These are phyloP conservation scores for Neonectria punicea DNA, from an alignment of 2,329 filamentous ascomycete species.

Conservation along the genomic window DNA sequence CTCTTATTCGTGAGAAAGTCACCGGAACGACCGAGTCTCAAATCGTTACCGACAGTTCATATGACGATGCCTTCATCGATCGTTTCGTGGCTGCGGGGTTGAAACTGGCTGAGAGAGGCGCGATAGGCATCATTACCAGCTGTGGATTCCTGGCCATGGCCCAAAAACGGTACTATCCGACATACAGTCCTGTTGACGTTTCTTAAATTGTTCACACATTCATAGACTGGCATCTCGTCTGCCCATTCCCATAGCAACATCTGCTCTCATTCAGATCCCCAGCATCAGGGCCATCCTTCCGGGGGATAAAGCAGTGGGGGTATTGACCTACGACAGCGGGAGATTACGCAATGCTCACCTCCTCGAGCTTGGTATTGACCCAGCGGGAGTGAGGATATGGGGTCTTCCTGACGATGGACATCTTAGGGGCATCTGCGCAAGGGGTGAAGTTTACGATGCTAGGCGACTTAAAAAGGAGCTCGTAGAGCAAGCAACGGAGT, in stretches of 20 bases:
- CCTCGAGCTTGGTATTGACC: conserved; percentile 34
- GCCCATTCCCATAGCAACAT: conserved; percentile 50
- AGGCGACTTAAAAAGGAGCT: conserved; percentile 36
- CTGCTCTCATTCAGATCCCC: conserved; percentile 49
- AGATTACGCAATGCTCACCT: conserved; percentile 39
- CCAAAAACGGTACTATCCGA: conserved; percentile 43
- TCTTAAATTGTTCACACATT: neutral
- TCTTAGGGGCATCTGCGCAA: conserved; percentile 32
- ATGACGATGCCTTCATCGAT: conserved; percentile 48
- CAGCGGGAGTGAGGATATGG: conserved; percentile 32
- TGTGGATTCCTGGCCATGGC: conserved; percentile 53
- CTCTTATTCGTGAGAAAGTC: conserved; percentile 48
- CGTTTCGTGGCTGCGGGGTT: conserved; percentile 48
- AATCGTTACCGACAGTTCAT: conserved; percentile 45
- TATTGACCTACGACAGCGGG: conserved; percentile 47
- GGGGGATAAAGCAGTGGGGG: conserved; percentile 38
- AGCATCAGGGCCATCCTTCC: conserved; percentile 43
- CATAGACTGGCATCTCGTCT: conserved; percentile 45
- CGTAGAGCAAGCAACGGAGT: conserved; percentile 24
- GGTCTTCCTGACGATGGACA: conserved; percentile 38
- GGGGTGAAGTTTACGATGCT: conserved; percentile 32
- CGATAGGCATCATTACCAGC: conserved; percentile 52
- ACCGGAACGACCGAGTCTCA: conserved; percentile 42
- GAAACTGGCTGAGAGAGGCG: conserved; percentile 46
- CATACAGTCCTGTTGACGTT: no score